Conservation (phyloP, 2,329 filamentous ascomycete species). For the Monilinia fructigena region DNA sequence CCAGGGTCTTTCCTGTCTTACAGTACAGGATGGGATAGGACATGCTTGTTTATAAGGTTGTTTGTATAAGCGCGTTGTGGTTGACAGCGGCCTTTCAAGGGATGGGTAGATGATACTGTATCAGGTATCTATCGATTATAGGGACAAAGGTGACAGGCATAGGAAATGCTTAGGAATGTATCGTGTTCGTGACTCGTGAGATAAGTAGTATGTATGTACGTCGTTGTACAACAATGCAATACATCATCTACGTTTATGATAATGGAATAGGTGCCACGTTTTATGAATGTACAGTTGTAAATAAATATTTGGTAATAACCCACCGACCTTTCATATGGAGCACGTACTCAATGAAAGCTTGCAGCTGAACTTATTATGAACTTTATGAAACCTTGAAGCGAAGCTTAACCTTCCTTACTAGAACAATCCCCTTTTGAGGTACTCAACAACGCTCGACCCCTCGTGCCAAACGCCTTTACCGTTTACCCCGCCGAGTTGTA, state of each 20-base stretch:
- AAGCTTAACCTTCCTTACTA: constrained; percentile 11
- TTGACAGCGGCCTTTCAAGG: not conserved
- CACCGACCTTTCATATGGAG: not conserved
- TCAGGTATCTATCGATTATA: too few relatives aligned
- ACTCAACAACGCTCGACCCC: constrained; percentile 25
- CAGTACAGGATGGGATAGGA: not conserved
- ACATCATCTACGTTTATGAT: not conserved
- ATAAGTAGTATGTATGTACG: too few relatives aligned
- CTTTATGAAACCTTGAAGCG: constrained; percentile 23
- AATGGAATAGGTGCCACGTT: constrained; percentile 18
- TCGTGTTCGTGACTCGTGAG: too few relatives aligned
- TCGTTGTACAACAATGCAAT: not conserved
- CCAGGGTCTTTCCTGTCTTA: constrained; percentile 11
- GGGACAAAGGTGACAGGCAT: too few relatives aligned
- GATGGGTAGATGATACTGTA: not conserved
- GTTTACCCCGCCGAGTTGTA: constrained; percentile 32
- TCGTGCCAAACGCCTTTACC: constrained; percentile 24
- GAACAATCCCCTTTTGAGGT: constrained; percentile 17
- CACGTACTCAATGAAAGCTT: constrained; percentile 19
- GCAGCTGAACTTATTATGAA: constrained; percentile 23
- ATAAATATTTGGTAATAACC: not conserved
- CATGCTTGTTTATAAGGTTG: not conserved
- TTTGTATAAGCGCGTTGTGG: constrained; percentile 19
- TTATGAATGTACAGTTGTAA: constrained; percentile 18
- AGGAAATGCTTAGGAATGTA: not conserved